Evolutionary conservation across 257 asterid species (phyloP), one percentile per base, ranked within the genome.

Genomic region (Galeopsis tetrahit): DNA sequence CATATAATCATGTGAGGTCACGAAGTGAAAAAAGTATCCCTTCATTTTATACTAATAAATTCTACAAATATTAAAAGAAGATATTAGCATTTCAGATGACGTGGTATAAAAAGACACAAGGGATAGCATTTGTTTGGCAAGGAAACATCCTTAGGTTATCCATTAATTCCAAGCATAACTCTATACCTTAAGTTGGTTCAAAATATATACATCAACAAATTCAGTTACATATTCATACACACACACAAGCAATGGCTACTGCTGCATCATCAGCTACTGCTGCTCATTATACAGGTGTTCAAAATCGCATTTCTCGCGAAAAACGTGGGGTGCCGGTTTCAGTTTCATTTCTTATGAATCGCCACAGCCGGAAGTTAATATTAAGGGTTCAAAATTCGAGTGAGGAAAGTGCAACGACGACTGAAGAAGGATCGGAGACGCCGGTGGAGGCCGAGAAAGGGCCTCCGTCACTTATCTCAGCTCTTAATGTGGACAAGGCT

Each of bases 401-500:
- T 6, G 89, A 86, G 36, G 83, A 76, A 59, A 61, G 73, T 34
- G 64, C 83, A 0, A 63, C 81, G 0, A 39, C 74, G 0, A 79
- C 79, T 0, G 75, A 79, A 7, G 48, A 58, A 4, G 86, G 65
- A 31, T 11, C 80, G 1, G 86, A 69, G 58, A 4, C 70, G 6
- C 63, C 90, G 2, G 77, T 74, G 33, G 88, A 87, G 55, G 73
- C 83, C 57, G 78, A 82, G 0, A 55, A 80, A 53, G 91, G 78
- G 15, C 80, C 86, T 11, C 84, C 90, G 1, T 92, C 97, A 33
- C 63, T 92, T 28, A 89, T 92, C 62, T 92, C 97, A 15, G 80
- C 92, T 62, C 88, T 86, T 6, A 92, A 89, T 40, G 96, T 85
- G 60, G 96, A 91, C 52, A 91, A 86, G 70, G 93, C 93, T 72